A percentile compares a stretch with the other conserved stretches of the same genome.
These are phyloP conservation scores for Termitomyces sp. DNA, from an alignment of 768 basidiomycete species.

Conservation along the genomic window DNA sequence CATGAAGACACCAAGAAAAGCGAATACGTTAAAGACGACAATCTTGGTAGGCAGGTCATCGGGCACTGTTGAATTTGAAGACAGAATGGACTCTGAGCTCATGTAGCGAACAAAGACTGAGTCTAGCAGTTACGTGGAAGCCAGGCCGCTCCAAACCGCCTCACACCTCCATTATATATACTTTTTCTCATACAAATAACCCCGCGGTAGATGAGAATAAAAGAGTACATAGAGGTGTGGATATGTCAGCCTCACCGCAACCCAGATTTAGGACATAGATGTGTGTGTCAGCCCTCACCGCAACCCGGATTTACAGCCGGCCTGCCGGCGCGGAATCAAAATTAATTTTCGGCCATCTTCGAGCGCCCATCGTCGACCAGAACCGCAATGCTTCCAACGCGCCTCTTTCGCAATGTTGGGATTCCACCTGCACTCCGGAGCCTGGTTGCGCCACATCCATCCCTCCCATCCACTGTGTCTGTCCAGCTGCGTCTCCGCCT, in stretches of 20 bases:
- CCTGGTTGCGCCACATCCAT: conserved; percentile 27
- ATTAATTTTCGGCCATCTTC: no score
- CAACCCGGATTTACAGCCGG: no score
- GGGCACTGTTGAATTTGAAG: background rate
- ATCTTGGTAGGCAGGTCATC: background rate
- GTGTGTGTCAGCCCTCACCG: no score
- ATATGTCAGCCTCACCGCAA: no score
- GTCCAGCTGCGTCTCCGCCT: conserved; percentile 30
- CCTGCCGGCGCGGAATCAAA: background rate
- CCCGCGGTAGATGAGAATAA: no score
- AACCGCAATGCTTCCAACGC: conserved; percentile 38
- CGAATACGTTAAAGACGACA: background rate
- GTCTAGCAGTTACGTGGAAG: no score
- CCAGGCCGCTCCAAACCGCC: background rate
- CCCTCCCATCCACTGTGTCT: conserved; percentile 25
- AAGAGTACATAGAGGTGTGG: no score
- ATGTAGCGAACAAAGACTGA: background rate
- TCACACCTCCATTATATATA: background rate
- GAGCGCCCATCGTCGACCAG: background rate
- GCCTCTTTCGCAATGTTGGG: conserved; percentile 38
- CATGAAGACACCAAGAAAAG: background rate
- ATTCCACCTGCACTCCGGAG: conserved; percentile 39
- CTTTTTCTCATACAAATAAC: no score
- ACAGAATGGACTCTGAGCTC: background rate
- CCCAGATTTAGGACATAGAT: no score